Evolutionary conservation across 2,329 filamentous ascomycete species (phyloP), one percentile per base, ranked within the genome.

Genomic region (Metarhizium album): DNA sequence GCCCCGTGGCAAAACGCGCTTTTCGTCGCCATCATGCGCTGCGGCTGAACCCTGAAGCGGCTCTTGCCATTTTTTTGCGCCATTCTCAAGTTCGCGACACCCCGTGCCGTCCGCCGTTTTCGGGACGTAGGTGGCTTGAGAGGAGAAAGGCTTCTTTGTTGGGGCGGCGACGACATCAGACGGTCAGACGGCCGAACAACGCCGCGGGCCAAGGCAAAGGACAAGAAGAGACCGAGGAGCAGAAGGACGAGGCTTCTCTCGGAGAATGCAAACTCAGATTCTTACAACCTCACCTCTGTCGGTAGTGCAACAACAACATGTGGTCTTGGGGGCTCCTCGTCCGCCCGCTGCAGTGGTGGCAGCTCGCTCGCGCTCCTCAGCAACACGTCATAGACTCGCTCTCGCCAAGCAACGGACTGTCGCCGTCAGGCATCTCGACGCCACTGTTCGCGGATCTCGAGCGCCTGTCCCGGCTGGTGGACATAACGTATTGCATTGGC

Each of bases 401-500:
- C n/a, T 43, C 40, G 13, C 38, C 38, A 22, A 11, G 7, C 7
- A 14, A 9, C 9, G n/a, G 7, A 20, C 5, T 18, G 2, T 18
- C 18, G n/a, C 16, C 54, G 11, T 49, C 52, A n/a, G 42, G 50
- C 23, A 57, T 93, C 51, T 83, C 86, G 4, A 62, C 69, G 27
- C 61, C 73, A 23, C 76, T 96, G 54, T 97, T 95, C 69, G 72
- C 79, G 52, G 83, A 87, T 18, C 81, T 98, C 14, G 90, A 96
- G 67, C 87, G 95, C 61, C 74, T 91, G 50, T 82, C 91, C n/a
- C 84, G 90, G 49, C 78, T 97, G 24, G 91, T 96, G 55, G 93
- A 98, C 65, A 93, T 97, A 53, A 75, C 89, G 46, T 97, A 97
- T 70, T 98, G 93, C 67, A 87, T 97, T 52, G 90, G 90, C 54